Evolutionary conservation across 2,329 filamentous ascomycete genomes (phyloP), one percentile per base, ranked within the genome.

Genomic region (Aureobasidium sp.): DNA sequence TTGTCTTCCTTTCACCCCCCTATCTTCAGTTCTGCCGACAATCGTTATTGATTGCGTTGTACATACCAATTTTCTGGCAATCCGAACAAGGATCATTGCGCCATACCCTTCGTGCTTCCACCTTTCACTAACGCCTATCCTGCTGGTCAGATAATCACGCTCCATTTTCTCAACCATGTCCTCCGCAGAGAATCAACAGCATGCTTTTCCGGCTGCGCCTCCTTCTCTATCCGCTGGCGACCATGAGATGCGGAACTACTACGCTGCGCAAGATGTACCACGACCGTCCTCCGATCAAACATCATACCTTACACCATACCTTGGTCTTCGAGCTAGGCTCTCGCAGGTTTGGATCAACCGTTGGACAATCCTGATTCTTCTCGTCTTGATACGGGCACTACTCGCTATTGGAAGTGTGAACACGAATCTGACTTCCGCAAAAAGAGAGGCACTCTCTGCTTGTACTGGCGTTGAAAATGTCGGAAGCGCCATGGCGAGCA

Each of bases 271-370:
- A 74, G 79, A 79, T 71, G 75, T 73, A 78, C 75, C 82, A 75
- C 81, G 81, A 77, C 79, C 82, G 75, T 72, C 78, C 73, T 75
- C 80, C 71, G 82, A 84, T 73, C 86, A 88, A 66, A 82, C 85
- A 74, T 84, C 84, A 73, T 84, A 84, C 72, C 82, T 89, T 71
- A 97, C 92, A 66, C 93, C 94, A 65, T 97, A 97, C 75, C 88
- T 99, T 66, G 92, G 92, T 69, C 85, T 97, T 71, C 86, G 87
- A 71, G 87, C 93, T 69, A 87, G 92, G 70, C 83, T 97, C 70
- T 97, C 94, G 59, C 94, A 99, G 80, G 83, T 95, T 75, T 97
- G 93, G 92, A 87, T 99, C 78, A 97, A 99, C 80, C 85, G 90
- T 75, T 99, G 94, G 94, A 97, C 94, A 43, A 81, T 97, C 64